A percentile compares a stretch with the other conserved stretches of the same genome.
phyloP scores from a whole-genome alignment of 768 basidiomycete species.

The Thelephora aurantiotincta region DNA sequence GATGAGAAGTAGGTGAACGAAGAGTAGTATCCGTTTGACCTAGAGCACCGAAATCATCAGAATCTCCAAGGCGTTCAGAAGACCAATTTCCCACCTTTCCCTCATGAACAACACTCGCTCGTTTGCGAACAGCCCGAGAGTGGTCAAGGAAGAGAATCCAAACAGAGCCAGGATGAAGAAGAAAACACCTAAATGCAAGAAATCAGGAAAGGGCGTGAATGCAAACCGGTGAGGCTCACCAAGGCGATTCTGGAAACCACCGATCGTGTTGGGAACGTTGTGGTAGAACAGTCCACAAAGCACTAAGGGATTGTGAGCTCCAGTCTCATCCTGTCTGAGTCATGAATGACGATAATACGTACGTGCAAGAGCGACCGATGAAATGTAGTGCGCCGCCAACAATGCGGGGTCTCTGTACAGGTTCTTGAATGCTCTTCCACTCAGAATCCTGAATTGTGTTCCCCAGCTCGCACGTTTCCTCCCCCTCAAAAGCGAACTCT shows the following conservation, averaged over 20 bases:
- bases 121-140: constrained; percentile 85
- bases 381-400: constrained; percentile 80
- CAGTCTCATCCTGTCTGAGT: not conserved
- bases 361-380: constrained; percentile 76
- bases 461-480: constrained; percentile 72
- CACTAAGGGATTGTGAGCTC: constrained; percentile 26
- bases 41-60: constrained; percentile 16
- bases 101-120: constrained; percentile 96
- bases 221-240: constrained; percentile 26
- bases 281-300: constrained; percentile 92
- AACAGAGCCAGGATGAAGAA: constrained; percentile 96
- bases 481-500: constrained; percentile 54
- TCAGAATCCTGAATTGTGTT: constrained; percentile 89
- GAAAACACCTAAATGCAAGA: constrained; percentile 53
- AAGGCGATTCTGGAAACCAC: constrained; percentile 92
- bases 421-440: constrained; percentile 96
- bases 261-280: constrained; percentile 83
- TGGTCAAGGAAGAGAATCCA: constrained; percentile 93
- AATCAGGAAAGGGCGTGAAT: not conserved
- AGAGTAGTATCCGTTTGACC: constrained; percentile 95
- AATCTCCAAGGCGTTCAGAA: not conserved
- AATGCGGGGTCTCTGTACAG: constrained; percentile 90
- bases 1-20: constrained; percentile 94
- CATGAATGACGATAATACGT: constrained; percentile 19
- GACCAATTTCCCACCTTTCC: constrained; percentile 51